Percentiles rank a stretch among this genome's conserved stretches.
Conservation (phyloP, 805 yeast genomes). For the Candida insectalens region DNA sequence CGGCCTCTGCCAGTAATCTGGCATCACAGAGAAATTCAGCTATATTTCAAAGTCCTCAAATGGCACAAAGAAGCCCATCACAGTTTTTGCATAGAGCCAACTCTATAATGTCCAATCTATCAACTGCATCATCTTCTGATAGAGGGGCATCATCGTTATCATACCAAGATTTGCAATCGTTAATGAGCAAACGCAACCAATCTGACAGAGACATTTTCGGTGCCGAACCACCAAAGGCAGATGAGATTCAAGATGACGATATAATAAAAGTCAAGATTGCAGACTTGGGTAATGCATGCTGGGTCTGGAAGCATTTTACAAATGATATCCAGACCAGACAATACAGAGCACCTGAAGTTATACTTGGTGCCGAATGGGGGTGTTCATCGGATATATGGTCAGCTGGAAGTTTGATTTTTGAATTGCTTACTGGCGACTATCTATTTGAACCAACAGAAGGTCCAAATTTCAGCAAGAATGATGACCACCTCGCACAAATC, state of each 20-base stretch:
- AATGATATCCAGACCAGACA: constrained; percentile 89
- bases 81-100: background rate
- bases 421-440: constrained; percentile 88
- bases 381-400: constrained; percentile 95
- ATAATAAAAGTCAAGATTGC: constrained; percentile 78
- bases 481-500: constrained; percentile 94
- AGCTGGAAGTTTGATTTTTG: constrained; percentile 85
- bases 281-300: constrained; percentile 89
- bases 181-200: constrained; percentile 30
- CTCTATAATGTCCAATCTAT: background rate
- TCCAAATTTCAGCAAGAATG: constrained; percentile 73
- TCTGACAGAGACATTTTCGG: constrained; percentile 21
- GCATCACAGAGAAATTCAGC: background rate
- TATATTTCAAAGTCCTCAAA: background rate
- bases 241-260: constrained; percentile 33
- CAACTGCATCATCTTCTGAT: constrained; percentile 7
- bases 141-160: constrained; percentile 11
- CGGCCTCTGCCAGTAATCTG: background rate
- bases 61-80: background rate
- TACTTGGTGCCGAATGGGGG: constrained; percentile 84
- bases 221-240: constrained; percentile 26
- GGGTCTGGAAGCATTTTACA: constrained; percentile 71
- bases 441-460: constrained; percentile 85
- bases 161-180: constrained; percentile 22
- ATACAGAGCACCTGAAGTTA: constrained; percentile 84